Conservation (phyloP, 1,284 basidiomycete species). For the Heterobasidion annosum region DNA sequence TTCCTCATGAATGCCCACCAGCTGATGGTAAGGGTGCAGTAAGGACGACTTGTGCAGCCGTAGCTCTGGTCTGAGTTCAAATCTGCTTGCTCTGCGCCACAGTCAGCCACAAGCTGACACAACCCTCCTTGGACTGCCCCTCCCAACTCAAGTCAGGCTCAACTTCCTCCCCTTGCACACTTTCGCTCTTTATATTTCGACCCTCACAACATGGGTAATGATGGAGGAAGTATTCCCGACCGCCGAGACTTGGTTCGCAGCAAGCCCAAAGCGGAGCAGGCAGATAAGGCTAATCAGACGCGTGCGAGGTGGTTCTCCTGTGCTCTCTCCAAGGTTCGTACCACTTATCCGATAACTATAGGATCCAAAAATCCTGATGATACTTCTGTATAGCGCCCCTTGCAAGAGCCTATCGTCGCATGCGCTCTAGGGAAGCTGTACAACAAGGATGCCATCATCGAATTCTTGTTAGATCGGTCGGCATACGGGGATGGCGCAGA, state of each 20-base stretch:
- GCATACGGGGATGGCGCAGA: conserved; percentile 76
- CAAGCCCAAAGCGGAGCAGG: conserved; percentile 75
- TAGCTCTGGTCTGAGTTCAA: no score
- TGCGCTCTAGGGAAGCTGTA: conserved; percentile 88
- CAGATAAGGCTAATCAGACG: conserved; percentile 80
- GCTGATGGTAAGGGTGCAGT: background rate
- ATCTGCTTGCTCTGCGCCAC: no score
- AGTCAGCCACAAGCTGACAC: no score
- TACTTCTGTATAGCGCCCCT: conserved; percentile 47
- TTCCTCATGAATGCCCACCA: background rate
- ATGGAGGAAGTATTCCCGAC: conserved; percentile 81
- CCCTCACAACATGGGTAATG: conserved; percentile 62
- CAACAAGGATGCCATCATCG: conserved; percentile 88
- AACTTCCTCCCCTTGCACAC: background rate
- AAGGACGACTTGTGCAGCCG: background rate
- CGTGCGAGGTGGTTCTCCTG: conserved; percentile 88
- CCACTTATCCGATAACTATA: background rate
- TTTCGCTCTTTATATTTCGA: background rate
- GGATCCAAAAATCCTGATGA: background rate
- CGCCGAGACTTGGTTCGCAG: conserved; percentile 70
- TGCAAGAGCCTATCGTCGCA: conserved; percentile 81
- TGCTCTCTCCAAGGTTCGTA: conserved; percentile 80
- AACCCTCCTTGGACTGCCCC: no score
- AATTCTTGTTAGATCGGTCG: conserved; percentile 74
- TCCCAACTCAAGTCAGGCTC: background rate